Evolutionary conservation across 371 early-diverging fungal genomes (phyloP), one percentile per base, ranked within the genome.

Genomic region (Haplosporangium sp.): DNA sequence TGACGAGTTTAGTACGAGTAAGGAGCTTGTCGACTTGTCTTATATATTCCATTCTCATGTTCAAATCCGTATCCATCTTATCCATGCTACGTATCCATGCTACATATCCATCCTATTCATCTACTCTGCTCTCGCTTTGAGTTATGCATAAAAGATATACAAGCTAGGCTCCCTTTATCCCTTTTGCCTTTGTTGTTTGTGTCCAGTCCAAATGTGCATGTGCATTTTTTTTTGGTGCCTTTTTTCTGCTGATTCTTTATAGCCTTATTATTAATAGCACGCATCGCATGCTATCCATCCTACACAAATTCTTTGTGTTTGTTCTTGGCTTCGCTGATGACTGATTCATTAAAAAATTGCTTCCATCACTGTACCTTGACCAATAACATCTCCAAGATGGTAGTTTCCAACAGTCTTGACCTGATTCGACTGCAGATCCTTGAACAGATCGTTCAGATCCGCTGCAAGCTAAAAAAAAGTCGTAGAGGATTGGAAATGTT

Each of bases 351-450:
- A 45, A 55, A n/a, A 6, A n/a, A 5, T 57, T 42, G 14, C 45
- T 14, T 9, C 20, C 5, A 14, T 50, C 12, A 46, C 6, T 51
- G n/a, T 50, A 64, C 67, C 65, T 64, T 67, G 71, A 7, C 86
- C 87, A 46, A 86, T 83, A 18, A 77, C 80, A 60, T 84, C 69
- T 56, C 85, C 85, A 40, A 86, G 72, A 11, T 81, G 69, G 73
- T 86, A 86, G 55, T 83, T 83, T 43, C 87, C 87, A 38, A 86
- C 82, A 7, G 67, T 65, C 57, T 77, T 82, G 53, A 85, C 66
- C 45, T 83, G 81, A n/a, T 67, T 72, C 46, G 83, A 77, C 55
- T 85, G 74, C 14, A 85, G 72, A 61, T 84, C 84, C 61, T 84
- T 83, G 67, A 84, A 73, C 47, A 85, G 67, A 50, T 85, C 81